phyloP scores from a whole-genome alignment of 2,329 filamentous ascomycete species.

The Alternaria dauci region DNA sequence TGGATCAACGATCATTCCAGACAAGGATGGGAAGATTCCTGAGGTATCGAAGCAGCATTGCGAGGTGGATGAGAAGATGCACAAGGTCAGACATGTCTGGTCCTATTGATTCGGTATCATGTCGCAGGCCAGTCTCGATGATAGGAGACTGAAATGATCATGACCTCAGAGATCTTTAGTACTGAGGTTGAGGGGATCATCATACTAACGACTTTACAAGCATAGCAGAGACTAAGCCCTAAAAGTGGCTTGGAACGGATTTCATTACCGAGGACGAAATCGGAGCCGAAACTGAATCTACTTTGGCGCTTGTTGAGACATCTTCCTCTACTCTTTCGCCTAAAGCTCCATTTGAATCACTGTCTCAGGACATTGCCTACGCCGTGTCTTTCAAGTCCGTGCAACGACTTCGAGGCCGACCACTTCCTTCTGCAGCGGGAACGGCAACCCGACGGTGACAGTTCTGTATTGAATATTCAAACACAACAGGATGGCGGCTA shows the following conservation, averaged over 20 bases:
- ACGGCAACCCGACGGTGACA: constrained; percentile 17
- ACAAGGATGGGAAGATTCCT: not conserved
- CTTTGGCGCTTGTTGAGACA: constrained; percentile 6
- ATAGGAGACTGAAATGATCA: constrained; percentile 6
- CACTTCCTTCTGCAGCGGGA: constrained; percentile 26
- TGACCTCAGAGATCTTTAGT: constrained; percentile 2
- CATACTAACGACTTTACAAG: constrained; percentile 1
- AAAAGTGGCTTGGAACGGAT: constrained; percentile 10
- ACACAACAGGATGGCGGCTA: constrained; percentile 1
- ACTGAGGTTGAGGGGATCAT: not conserved
- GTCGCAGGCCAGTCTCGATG: not conserved
- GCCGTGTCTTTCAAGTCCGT: constrained; percentile 10
- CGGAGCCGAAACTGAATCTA: not conserved
- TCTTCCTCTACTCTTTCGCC: not conserved
- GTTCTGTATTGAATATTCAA: constrained; percentile 18
- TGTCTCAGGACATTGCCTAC: not conserved
- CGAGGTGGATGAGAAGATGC: constrained; percentile 4
- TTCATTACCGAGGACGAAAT: not conserved
- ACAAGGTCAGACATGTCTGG: not conserved
- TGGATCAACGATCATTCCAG: constrained; percentile 1
- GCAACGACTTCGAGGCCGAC: constrained; percentile 19
- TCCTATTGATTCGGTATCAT: not conserved
- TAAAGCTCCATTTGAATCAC: not conserved
- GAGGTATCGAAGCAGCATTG: constrained; percentile 13
- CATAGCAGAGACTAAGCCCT: not conserved